Evolutionary conservation across 805 yeast genomes (phyloP).

Genomic region (Blastobotrys parvus): DNA sequence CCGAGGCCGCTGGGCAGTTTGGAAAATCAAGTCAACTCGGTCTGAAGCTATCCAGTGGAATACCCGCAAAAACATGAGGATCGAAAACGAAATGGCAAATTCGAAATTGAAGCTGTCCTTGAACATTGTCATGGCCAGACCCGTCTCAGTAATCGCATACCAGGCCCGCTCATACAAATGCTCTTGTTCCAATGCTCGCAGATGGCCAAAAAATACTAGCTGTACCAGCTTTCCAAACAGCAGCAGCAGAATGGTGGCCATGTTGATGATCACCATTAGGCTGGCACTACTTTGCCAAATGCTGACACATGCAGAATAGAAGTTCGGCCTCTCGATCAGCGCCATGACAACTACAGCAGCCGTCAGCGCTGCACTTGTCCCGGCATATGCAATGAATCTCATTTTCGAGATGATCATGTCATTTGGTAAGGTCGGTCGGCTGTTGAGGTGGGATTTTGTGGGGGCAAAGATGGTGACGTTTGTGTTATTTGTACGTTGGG

Average conservation of each 20-base stretch:
- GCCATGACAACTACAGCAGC: conserved; percentile 31
- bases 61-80: conserved; percentile 48
- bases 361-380: conserved; percentile 25
- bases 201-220: conserved; percentile 50
- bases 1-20: conserved; percentile 31
- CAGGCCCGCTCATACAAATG: conserved; percentile 61
- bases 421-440: too few species aligned
- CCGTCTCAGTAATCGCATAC: conserved; percentile 50
- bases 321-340: conserved; percentile 38
- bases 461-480: too few species aligned
- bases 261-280: conserved; percentile 33
- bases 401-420: too few species aligned
- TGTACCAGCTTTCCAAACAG: conserved; percentile 15
- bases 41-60: conserved; percentile 69
- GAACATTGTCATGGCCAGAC: conserved; percentile 49
- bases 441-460: too few species aligned
- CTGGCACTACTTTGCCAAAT: conserved; percentile 44
- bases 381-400: not conserved
- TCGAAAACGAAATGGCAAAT: conserved; percentile 34
- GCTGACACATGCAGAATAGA: conserved; percentile 41
- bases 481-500: too few species aligned
- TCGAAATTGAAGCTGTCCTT: conserved; percentile 39
- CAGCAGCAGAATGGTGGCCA: conserved; percentile 16
- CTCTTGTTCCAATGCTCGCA: conserved; percentile 68
- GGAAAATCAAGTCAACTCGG: conserved; percentile 42